Evolutionary conservation across 495 filamentous ascomycete genomes (phyloP).

Genomic region (Pseudoneurospora amorphoporcata): DNA sequence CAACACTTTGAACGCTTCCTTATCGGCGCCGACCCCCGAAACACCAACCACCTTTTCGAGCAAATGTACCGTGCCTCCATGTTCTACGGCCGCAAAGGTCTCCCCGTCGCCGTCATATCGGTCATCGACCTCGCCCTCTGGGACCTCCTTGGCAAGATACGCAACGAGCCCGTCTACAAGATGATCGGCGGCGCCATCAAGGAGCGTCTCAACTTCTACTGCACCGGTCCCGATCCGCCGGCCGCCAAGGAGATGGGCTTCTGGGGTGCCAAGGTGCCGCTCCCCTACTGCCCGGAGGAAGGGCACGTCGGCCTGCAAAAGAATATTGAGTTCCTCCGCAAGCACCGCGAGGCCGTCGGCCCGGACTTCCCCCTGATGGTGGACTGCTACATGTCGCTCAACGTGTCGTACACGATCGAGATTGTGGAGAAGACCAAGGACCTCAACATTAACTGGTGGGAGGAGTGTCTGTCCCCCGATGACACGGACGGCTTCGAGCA

Average conservation of each 20-base stretch:
- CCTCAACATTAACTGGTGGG: conserved; percentile 92
- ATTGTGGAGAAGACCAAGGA: conserved; percentile 70
- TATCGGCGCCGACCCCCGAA: conserved; percentile 76
- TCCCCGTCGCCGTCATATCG: conserved; percentile 82
- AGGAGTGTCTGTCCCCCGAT: conserved; percentile 82
- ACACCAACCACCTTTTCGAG: conserved; percentile 82
- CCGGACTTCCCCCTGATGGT: conserved; percentile 89
- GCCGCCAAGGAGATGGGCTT: conserved; percentile 76
- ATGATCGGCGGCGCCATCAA: conserved; percentile 81
- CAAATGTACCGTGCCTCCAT: conserved; percentile 92
- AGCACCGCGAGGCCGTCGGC: conserved; percentile 74
- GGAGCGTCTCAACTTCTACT: conserved; percentile 79
- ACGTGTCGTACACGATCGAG: conserved; percentile 84
- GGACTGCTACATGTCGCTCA: conserved; percentile 94
- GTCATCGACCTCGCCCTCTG: conserved; percentile 88
- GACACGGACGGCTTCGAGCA: conserved; percentile 78
- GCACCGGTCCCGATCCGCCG: conserved; percentile 75
- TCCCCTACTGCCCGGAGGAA: conserved; percentile 82
- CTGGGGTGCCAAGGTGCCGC: conserved; percentile 76
- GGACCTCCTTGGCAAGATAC: conserved; percentile 83
- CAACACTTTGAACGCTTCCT: conserved; percentile 89
- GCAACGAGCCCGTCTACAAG: conserved; percentile 89
- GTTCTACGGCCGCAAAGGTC: conserved; percentile 90
- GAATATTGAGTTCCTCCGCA: conserved; percentile 77
- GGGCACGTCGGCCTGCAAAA: conserved; percentile 70